phyloP scores from a whole-genome alignment of 768 basidiomycete genomes.

The Russula emetica region DNA sequence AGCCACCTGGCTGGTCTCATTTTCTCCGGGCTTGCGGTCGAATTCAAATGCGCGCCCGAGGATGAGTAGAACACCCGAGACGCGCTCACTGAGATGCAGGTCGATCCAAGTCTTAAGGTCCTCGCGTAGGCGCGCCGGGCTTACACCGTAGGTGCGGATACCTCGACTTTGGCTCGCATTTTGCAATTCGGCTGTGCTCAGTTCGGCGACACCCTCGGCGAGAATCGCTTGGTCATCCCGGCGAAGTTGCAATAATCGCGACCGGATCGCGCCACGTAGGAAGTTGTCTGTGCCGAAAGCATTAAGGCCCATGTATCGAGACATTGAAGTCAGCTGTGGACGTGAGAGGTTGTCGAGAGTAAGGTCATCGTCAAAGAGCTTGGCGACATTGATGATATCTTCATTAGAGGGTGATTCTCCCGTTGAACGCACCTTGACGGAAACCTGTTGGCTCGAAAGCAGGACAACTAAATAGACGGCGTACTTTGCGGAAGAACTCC shows the following conservation, averaged over 20 bases:
- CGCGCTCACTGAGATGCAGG: conserved; percentile 82
- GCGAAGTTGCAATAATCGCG: conserved; percentile 74
- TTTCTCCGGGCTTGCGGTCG: conserved; percentile 66
- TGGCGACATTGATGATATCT: conserved; percentile 92
- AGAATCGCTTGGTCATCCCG: conserved; percentile 93
- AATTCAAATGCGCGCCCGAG: conserved; percentile 95
- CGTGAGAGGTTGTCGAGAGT: conserved; percentile 97
- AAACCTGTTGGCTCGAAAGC: neutral
- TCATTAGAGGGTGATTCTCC: conserved; percentile 87
- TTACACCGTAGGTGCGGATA: conserved; percentile 82
- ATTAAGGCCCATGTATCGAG: conserved; percentile 95
- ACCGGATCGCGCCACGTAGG: conserved; percentile 85
- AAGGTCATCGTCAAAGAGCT: conserved; percentile 95
- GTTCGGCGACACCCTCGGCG: conserved; percentile 81
- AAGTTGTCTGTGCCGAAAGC: conserved; percentile 99
- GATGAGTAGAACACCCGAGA: conserved; percentile 90
- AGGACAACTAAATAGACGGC: conserved; percentile 13
- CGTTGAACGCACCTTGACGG: conserved; percentile 77
- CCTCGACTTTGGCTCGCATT: conserved; percentile 92
- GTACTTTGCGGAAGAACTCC: conserved; percentile 96
- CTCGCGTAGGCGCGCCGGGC: conserved; percentile 82
- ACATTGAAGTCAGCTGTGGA: conserved; percentile 98
- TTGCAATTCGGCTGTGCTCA: conserved; percentile 89
- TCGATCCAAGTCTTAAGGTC: conserved; percentile 92
- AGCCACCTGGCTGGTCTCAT: conserved; percentile 77